Base-by-base conservation (phyloP, 768 basidiomycete genomes). In the Leccinum subtestaceum region DNA sequence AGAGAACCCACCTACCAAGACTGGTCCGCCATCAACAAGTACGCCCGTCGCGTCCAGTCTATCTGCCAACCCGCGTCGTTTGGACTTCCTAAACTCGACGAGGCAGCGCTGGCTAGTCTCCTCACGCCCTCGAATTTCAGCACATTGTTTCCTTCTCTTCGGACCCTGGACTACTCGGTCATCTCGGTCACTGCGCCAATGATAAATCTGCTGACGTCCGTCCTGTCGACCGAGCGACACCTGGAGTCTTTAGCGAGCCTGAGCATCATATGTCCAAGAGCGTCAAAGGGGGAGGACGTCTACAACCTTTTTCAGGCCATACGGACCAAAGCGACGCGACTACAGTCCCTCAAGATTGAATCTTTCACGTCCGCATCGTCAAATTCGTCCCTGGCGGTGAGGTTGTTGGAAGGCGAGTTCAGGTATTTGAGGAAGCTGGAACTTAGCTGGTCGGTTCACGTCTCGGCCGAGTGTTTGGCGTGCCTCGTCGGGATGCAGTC, bases 151-250 rank as follows among this genome's bases (percentile, higher is more conserved):
- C 69, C 71, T 15, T 65, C 57, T 34, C 69, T 73, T 21, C 59
- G 56, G 21, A 31, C 52, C n/a, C 62, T 73, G 8, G 69, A 73
- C 52, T 71, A 68, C 43, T 63, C 71, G 13, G 62, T 71, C 31
- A 55, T 72, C 19, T 71, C 71, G 1, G 64, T 66, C 38, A 17
- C 58, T 25, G 64, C 61, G 13, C 56, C 65, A 7, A 62, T 63
- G 57, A 56, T 69, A 52, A 53, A 61, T 21, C 19, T 72, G 2
- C 49, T 72, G 51, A 59, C 58, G 2, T 36, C 56, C 9, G 11
- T 72, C 45, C 38, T 72, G 19, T 67, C 64, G 5, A 62, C 67
- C 10, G 57, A 63, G 40, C 55, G 19, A 11, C 36, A 60, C 40
- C 11, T 70, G 40, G 58, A 56, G 15, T 63, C 62, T 11, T 49